Conservation (phyloP, 805 yeast genomes). For the Kregervanrija pseudodelftensis region DNA sequence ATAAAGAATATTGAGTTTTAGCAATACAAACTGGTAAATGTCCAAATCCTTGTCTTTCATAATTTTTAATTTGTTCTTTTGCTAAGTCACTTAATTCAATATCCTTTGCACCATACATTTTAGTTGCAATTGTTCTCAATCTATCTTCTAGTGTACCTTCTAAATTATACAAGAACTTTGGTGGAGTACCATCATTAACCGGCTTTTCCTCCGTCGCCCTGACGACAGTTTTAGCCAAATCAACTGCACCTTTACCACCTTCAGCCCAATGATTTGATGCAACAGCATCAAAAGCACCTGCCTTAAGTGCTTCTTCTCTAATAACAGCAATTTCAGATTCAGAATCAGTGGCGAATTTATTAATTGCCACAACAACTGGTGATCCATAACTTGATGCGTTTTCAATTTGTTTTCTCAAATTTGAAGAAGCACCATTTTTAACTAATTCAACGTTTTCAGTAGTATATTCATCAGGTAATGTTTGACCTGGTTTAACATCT, state of each 20-base stretch:
- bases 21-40: slow-evolving; percentile 79
- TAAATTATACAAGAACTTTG: slow-evolving; percentile 52
- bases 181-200: slow-evolving; percentile 12
- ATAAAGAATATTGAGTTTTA: slow-evolving; percentile 77
- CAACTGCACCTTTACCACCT: slow-evolving; percentile 79
- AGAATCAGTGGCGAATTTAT: slow-evolving; percentile 70
- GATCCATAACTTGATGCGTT: slow-evolving; percentile 68
- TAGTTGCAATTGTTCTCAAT: slow-evolving; percentile 57
- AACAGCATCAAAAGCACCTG: slow-evolving; percentile 76
- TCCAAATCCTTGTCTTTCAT: slow-evolving; percentile 69
- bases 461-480: slow-evolving; percentile 66
- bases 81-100: slow-evolving; percentile 68
- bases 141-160: slow-evolving; percentile 58
- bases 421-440: slow-evolving; percentile 55
- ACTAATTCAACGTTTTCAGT: slow-evolving; percentile 67
- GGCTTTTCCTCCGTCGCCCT: slow-evolving; percentile 43
- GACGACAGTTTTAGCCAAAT: slow-evolving; percentile 64
- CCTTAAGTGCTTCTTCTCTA: slow-evolving; percentile 58
- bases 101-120: slow-evolving; percentile 72
- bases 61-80: slow-evolving; percentile 56
- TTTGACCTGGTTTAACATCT: slow-evolving; percentile 78
- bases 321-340: slow-evolving; percentile 63
- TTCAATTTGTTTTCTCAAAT: slow-evolving; percentile 68
- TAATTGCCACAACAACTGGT: slow-evolving; percentile 78
- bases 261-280: slow-evolving; percentile 82